These are phyloP conservation scores for Hypoxylon sp. DNA, from an alignment of 2,329 filamentous ascomycete genomes.

Conservation along the genomic window DNA sequence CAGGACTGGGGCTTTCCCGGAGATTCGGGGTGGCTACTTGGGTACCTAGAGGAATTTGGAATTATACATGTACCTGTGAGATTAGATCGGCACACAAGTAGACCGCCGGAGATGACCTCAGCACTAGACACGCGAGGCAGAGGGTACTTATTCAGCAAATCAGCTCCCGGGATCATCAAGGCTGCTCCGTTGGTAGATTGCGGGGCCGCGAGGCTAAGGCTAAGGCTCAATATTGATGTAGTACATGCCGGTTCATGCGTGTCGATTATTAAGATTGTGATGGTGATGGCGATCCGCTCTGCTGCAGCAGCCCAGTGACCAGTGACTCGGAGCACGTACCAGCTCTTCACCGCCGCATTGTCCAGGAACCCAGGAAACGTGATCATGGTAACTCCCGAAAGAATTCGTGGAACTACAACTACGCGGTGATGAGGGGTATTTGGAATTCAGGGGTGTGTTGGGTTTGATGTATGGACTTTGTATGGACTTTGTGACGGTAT, in stretches of 20 bases:
- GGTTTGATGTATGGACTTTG: not conserved
- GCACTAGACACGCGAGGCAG: constrained; percentile 8
- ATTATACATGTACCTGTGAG: constrained; percentile 9
- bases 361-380: not conserved
- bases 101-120: constrained; percentile 5
- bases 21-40: not conserved
- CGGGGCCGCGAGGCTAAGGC: not conserved
- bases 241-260: not conserved
- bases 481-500: not conserved
- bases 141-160: constrained; percentile 7
- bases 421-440: constrained; percentile 9
- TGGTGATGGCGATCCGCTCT: constrained; percentile 12
- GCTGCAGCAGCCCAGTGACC: constrained; percentile 15
- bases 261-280: constrained; percentile 16
- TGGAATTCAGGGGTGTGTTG: constrained; percentile 21
- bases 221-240: constrained; percentile 10
- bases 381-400: constrained; percentile 15
- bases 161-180: not conserved
- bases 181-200: not conserved
- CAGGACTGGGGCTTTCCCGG: constrained; percentile 3
- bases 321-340: not conserved
- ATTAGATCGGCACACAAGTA: not conserved
- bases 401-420: not conserved
- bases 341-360: constrained; percentile 17
- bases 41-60: constrained; percentile 16